Evolutionary conservation across 208 protist genomes (phyloP).

Genomic region (Herpetomonas samuelpessoai): DNA sequence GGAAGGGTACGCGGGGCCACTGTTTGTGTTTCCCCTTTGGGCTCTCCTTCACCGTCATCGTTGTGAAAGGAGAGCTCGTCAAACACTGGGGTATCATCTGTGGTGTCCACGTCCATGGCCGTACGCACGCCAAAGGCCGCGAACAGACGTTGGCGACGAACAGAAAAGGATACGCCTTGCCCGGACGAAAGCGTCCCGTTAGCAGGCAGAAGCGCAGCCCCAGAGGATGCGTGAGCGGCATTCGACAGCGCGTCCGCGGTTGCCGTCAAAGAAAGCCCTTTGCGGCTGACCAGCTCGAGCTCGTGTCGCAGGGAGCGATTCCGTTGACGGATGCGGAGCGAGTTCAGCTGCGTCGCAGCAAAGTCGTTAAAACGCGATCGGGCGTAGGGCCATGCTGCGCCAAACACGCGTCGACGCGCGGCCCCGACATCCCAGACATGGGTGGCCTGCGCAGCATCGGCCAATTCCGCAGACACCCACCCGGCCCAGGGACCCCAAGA

Average conservation of each 20-base stretch:
- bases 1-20: too few relatives aligned
- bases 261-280: constrained; percentile 5
- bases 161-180: not conserved
- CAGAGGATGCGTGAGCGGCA: too few relatives aligned
- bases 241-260: too few relatives aligned
- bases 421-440: constrained; percentile 18
- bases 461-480: constrained; percentile 1
- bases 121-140: not conserved
- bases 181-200: constrained; percentile 1
- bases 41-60: not conserved
- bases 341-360: constrained; percentile 55
- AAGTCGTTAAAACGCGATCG: constrained; percentile 48
- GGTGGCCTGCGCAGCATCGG: not conserved
- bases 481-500: not conserved
- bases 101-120: not conserved
- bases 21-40: not conserved
- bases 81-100: not conserved
- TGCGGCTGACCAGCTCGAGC: constrained; percentile 48
- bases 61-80: not conserved
- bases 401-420: constrained; percentile 26
- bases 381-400: constrained; percentile 55
- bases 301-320: constrained; percentile 59
- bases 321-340: constrained; percentile 64
- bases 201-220: not conserved
- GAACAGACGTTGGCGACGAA: not conserved